Conservation (phyloP, 73 alveolate genomes). For the Breviolum minutum region DNA sequence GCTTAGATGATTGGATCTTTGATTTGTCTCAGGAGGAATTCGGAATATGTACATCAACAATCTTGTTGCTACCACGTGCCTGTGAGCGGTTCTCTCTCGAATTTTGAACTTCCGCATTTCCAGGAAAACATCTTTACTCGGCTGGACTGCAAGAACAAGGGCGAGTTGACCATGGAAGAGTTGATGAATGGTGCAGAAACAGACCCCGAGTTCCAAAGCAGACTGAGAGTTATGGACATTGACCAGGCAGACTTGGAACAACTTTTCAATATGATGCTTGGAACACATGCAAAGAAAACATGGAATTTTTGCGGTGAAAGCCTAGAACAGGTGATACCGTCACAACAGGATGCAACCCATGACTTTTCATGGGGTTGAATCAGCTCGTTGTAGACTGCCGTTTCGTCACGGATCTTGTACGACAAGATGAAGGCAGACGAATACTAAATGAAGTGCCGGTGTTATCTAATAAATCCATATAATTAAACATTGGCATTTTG, state of each 20-base stretch:
- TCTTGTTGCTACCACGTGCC: too few relatives aligned
- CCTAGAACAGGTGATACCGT: not conserved
- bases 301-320: not conserved
- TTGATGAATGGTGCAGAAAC: conserved; percentile 16
- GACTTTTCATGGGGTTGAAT: too few relatives aligned
- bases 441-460: not conserved
- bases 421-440: not conserved
- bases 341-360: not conserved
- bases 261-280: conserved; percentile 19
- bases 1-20: too few relatives aligned
- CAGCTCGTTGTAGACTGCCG: too few relatives aligned
- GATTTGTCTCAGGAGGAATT: too few relatives aligned
- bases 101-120: not conserved
- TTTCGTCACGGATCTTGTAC: too few relatives aligned
- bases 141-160: not conserved
- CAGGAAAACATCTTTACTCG: conserved; percentile 15
- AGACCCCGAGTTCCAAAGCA: conserved; percentile 21
- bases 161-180: not conserved
- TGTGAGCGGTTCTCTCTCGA: not conserved
- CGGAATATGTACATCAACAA: too few relatives aligned
- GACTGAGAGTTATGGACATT: conserved; percentile 5
- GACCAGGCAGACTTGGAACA: conserved; percentile 43
- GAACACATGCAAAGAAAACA: not conserved
- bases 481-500: not conserved
- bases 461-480: too few relatives aligned